A percentile compares a stretch with the other conserved stretches of the same genome.
Conservation (phyloP, 139 green algal species). For the Eudorina sp. region DNA sequence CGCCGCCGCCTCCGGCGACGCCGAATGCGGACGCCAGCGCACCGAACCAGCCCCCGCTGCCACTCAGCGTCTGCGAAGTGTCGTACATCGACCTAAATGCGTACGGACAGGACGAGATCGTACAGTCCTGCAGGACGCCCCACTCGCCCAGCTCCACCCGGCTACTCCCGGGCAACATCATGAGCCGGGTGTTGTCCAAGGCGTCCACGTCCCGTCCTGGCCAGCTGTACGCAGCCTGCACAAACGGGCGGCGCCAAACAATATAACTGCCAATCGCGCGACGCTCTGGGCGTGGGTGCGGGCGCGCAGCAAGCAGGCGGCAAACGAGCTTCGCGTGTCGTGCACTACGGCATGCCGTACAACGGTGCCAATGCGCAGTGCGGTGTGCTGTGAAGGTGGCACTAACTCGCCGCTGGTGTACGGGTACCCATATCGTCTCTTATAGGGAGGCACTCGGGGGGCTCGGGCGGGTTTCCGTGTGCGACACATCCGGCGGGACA, state of each 20-base stretch:
- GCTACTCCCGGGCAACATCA: slow-evolving; percentile 11
- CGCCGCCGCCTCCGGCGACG: neutral
- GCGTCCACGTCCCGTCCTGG: neutral
- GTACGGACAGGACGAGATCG: neutral
- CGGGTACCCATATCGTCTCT: no score
- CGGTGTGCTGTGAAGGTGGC: no score
- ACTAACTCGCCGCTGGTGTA: no score
- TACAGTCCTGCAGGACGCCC: slow-evolving; percentile 7
- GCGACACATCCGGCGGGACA: no score
- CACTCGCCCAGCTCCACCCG: neutral
- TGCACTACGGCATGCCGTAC: no score
- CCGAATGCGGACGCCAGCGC: neutral
- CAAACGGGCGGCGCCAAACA: neutral
- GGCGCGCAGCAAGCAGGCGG: no score
- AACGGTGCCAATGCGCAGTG: no score
- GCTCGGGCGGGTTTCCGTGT: no score
- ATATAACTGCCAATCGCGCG: neutral
- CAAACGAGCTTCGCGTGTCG: no score
- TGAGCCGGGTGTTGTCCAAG: neutral
- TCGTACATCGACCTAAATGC: neutral
- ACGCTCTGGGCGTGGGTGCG: no score
- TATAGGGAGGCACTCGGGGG: no score
- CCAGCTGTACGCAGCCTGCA: slow-evolving; percentile 12
- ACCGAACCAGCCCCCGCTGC: neutral
- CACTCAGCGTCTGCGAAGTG: neutral